Percentiles rank a stretch among this genome's conserved stretches.
Conservation (phyloP, 495 filamentous ascomycete species). For the Penicillium antarcticum region DNA sequence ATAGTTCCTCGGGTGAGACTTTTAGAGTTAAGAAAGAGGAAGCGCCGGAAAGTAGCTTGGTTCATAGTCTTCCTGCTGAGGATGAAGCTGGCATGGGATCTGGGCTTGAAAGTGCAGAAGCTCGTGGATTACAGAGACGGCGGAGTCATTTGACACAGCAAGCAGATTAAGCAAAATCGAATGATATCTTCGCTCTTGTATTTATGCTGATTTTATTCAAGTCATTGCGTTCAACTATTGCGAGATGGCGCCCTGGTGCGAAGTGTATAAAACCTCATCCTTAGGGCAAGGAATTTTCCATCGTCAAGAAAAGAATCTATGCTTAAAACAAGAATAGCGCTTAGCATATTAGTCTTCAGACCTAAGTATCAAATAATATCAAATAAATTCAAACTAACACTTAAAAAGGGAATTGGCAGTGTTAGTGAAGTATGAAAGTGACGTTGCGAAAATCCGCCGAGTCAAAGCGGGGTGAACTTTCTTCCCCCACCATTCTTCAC, state of each 20-base stretch:
- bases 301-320: too few relatives aligned
- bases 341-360: too few relatives aligned
- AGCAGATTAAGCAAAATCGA: slow-evolving; percentile 11
- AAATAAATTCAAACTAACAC: too few relatives aligned
- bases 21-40: slow-evolving; percentile 26
- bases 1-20: slow-evolving; percentile 6
- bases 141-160: slow-evolving; percentile 27
- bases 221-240: too few relatives aligned
- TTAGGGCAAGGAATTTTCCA: too few relatives aligned
- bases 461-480: slow-evolving; percentile 11
- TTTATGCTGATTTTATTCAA: too few relatives aligned
- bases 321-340: too few relatives aligned
- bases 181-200: neutral
- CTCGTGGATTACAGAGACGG: slow-evolving; percentile 33
- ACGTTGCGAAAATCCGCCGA: neutral
- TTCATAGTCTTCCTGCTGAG: slow-evolving; percentile 17
- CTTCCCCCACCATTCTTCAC: slow-evolving; percentile 14
- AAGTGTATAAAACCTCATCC: too few relatives aligned
- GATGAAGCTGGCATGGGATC: slow-evolving; percentile 26
- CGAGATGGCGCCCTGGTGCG: too few relatives aligned
- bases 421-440: too few relatives aligned
- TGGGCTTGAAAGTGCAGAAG: slow-evolving; percentile 31
- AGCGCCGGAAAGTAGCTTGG: slow-evolving; percentile 14
- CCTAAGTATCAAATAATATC: too few relatives aligned
- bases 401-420: too few relatives aligned